Percentiles rank a stretch among this genome's conserved stretches.
phyloP scores from a whole-genome alignment of 2,329 filamentous ascomycete species.

The Davidsoniella eucalypti region DNA sequence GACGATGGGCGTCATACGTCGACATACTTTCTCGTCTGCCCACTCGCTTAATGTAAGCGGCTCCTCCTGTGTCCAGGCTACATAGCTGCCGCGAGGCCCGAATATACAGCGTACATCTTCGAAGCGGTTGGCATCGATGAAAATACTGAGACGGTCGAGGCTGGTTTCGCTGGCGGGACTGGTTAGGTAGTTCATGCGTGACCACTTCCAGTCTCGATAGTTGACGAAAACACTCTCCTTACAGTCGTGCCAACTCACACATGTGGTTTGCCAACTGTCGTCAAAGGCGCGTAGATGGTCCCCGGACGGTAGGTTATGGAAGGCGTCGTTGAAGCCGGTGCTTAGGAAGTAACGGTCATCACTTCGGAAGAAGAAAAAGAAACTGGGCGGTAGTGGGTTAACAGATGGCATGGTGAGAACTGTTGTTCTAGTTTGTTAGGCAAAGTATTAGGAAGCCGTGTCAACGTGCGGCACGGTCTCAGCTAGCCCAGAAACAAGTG shows the following conservation, averaged over 20 bases:
- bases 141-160: conserved; percentile 1
- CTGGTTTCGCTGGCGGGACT: conserved; percentile 1
- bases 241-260: conserved; percentile 4
- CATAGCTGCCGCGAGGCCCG: conserved; percentile 7
- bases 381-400: conserved; percentile 4
- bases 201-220: conserved; percentile 11
- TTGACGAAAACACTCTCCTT: conserved; percentile 4
- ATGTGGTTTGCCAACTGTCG: conserved; percentile 4
- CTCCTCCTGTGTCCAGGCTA: conserved; percentile 8
- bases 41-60: conserved; percentile 9
- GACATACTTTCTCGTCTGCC: conserved; percentile 1
- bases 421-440: background rate
- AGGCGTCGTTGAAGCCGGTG: conserved; percentile 10
- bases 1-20: conserved; percentile 9
- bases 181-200: conserved; percentile 2
- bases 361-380: conserved; percentile 12
- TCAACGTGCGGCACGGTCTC: background rate
- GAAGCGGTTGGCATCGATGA: conserved; percentile 7
- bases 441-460: background rate
- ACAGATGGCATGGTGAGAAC: background rate
- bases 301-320: conserved; percentile 5
- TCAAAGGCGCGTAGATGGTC: conserved; percentile 1
- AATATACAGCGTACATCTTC: conserved; percentile 10
- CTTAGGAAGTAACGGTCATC: conserved; percentile 10
- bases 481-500: background rate